Conservation (phyloP, 768 basidiomycete species). For the Suillus luteus region DNA sequence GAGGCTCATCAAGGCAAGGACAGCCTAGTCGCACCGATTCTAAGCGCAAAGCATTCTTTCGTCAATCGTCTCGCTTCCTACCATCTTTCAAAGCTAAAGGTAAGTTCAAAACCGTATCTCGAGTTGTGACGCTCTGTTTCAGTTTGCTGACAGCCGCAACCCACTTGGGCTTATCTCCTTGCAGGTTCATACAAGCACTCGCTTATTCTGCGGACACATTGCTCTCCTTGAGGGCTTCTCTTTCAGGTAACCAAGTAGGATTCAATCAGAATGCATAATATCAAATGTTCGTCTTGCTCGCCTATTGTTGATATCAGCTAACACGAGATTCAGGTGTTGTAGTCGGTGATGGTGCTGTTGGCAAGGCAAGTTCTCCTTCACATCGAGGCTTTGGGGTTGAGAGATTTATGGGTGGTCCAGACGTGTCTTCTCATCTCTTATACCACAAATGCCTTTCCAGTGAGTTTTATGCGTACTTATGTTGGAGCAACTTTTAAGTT, state of each 20-base stretch:
- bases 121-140: conserved; percentile 1
- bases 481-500: conserved; percentile 16
- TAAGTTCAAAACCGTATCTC: background rate
- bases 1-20: conserved; percentile 29
- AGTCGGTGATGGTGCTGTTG: conserved; percentile 97
- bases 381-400: conserved; percentile 8
- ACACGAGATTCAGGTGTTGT: conserved; percentile 75
- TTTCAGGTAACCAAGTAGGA: conserved; percentile 9
- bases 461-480: conserved; percentile 43
- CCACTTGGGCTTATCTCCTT: conserved; percentile 9
- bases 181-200: conserved; percentile 22
- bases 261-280: conserved; percentile 71
- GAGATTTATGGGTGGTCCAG: conserved; percentile 44
- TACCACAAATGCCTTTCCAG: conserved; percentile 97
- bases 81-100: background rate
- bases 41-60: conserved; percentile 9
- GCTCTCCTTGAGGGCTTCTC: conserved; percentile 10
- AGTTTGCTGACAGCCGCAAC: conserved; percentile 6
- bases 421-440: conserved; percentile 99
- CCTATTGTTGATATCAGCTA: conserved; percentile 30
- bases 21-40: conserved; percentile 20
- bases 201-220: conserved; percentile 14
- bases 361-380: conserved; percentile 67
- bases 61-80: conserved; percentile 3
- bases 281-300: conserved; percentile 69